Percentiles rank a stretch among this genome's conserved stretches.
These are phyloP conservation scores for Aphanoascus verrucosus DNA, from an alignment of 2,329 filamentous ascomycete species.

Conservation along the genomic window DNA sequence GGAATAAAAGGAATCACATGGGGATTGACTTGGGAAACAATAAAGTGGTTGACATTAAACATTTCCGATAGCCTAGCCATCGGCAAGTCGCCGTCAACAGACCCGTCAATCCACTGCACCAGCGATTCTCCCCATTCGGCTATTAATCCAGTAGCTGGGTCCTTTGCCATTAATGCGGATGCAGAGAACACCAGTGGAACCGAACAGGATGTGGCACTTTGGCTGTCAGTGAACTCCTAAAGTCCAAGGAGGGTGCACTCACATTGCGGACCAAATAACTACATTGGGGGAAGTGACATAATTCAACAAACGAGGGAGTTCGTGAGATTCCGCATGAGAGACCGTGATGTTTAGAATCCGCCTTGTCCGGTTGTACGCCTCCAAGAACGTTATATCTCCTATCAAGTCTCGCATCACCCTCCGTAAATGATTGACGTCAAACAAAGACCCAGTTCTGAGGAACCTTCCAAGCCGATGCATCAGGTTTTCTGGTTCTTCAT, in stretches of 20 bases:
- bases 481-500: slow-evolving; percentile 49
- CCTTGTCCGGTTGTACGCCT: slow-evolving; percentile 88
- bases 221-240: slow-evolving; percentile 3
- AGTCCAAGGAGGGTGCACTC: slow-evolving; percentile 24
- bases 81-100: slow-evolving; percentile 85
- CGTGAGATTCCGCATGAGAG: slow-evolving; percentile 75
- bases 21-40: slow-evolving; percentile 92
- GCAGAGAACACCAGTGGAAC: slow-evolving; percentile 78
- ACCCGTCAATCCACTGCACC: slow-evolving; percentile 85
- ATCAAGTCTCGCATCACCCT: slow-evolving; percentile 71
- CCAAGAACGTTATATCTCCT: slow-evolving; percentile 86
- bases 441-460: slow-evolving; percentile 70
- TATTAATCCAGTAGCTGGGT: slow-evolving; percentile 65
- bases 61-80: slow-evolving; percentile 84
- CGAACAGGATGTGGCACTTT: slow-evolving; percentile 75
- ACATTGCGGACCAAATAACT: slow-evolving; percentile 88
- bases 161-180: slow-evolving; percentile 69
- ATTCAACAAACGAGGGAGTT: slow-evolving; percentile 76
- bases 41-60: slow-evolving; percentile 98
- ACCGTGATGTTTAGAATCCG: slow-evolving; percentile 91
- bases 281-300: slow-evolving; percentile 91
- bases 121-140: slow-evolving; percentile 77
- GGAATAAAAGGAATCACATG: slow-evolving; percentile 80
- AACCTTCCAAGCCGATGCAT: slow-evolving; percentile 60
- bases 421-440: slow-evolving; percentile 71